A percentile compares a stretch with the other conserved stretches of the same genome.
Conservation (phyloP, 371 early-diverging fungal genomes). For the Actinomortierella ambigua region DNA sequence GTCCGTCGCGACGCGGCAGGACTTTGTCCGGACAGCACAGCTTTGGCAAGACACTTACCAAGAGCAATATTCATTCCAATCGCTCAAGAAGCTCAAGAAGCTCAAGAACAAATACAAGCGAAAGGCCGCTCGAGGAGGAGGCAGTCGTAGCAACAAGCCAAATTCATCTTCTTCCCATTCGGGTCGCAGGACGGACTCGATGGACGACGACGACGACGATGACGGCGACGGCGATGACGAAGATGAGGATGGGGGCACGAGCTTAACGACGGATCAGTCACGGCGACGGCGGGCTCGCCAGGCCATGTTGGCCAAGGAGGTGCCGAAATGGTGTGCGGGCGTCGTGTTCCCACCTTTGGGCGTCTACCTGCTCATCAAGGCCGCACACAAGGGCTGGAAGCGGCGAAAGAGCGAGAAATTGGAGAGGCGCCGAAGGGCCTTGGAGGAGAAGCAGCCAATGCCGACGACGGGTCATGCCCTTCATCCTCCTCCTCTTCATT, state of each 20-base stretch:
- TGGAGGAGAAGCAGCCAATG: constrained; percentile 6
- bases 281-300: too few species aligned
- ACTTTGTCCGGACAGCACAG: constrained; percentile 37
- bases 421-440: constrained; percentile 1
- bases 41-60: constrained; percentile 35
- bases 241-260: too few species aligned
- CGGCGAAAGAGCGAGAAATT: constrained; percentile 9
- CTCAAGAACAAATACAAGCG: too few species aligned
- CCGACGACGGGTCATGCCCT: background rate
- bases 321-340: constrained; percentile 14
- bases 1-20: constrained; percentile 42
- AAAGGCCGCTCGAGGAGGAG: too few species aligned
- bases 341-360: constrained; percentile 43
- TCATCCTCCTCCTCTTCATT: too few species aligned
- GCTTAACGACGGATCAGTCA: too few species aligned
- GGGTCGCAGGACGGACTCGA: too few species aligned
- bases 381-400: constrained; percentile 22
- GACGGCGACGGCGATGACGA: too few species aligned
- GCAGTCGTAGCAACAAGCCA: too few species aligned
- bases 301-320: too few species aligned
- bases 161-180: too few species aligned
- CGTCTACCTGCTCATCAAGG: constrained; percentile 20
- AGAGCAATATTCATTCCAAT: constrained; percentile 32
- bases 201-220: too few species aligned
- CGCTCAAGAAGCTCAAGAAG: background rate